Base-by-base conservation (phyloP, 2,329 filamentous ascomycete species). In the Cadophora sp. region DNA sequence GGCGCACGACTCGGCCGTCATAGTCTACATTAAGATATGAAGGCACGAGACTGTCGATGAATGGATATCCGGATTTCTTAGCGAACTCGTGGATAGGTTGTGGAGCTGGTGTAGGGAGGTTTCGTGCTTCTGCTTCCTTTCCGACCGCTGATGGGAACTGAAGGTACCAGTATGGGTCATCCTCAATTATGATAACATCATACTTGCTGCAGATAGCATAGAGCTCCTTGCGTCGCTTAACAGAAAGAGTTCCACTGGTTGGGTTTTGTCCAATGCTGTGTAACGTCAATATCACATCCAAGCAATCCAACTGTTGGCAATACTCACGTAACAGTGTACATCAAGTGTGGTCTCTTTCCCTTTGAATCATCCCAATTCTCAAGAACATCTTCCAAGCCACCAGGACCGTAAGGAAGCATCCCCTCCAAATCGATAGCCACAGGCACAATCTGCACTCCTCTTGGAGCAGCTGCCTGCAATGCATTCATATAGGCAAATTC, bases 111-210 rank as follows among this genome's bases (percentile, higher is more conserved):
- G 65, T 66, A 70, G 72, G 72, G 64, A 79, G 82, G 66, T 80
- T 80, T 62, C 79, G 76, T 8, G 74, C 69, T 71, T 73, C 43
- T 69, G 78, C 75, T 75, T 81, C 76, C 68, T 74, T 69, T 67
- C 74, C 58, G 40, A 82, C 86, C 0, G 92, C 90, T 0, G 92
- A 92, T 0, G 93, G 93, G 79, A 88, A 97, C 78, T 97, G 95
- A 9, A 98, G 84, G 79, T 96, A 95, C 92, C 93, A 97, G 82
- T 97, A 97, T 6, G 95, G 95, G 71, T 97, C 94, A 75, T 98
- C 95, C 79, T 98, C 95, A 70, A 97, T 82, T 72, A 97, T 97
- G 75, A 97, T 87, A 71, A 97, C 87, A 79, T 97, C 94, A 81
- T 93, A 97, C 77, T 91, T 87, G 78, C 89, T 89, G 80, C 92